Conservation (phyloP, 1,139 yeast genomes). For the Eremothecium sinecaudum region DNA sequence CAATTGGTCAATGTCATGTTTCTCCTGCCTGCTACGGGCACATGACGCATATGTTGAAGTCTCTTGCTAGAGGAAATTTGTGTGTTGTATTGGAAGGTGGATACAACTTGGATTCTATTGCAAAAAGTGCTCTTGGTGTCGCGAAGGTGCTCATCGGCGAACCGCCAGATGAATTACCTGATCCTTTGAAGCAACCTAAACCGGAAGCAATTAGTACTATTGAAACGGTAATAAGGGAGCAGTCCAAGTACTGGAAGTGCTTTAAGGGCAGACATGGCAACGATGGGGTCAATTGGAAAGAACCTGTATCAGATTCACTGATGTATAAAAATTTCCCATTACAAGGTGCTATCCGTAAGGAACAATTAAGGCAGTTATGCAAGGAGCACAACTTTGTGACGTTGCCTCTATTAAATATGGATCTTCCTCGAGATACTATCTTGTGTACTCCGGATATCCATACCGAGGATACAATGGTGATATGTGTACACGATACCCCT, state of each 20-base stretch:
- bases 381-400: slow-evolving; percentile 50
- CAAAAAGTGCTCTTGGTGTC: slow-evolving; percentile 84
- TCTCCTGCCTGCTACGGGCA: slow-evolving; percentile 94
- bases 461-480: slow-evolving; percentile 50
- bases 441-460: slow-evolving; percentile 69
- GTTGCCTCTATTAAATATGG: slow-evolving; percentile 55
- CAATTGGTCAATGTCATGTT: slow-evolving; percentile 95
- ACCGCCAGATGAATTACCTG: slow-evolving; percentile 69
- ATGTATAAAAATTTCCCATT: slow-evolving; percentile 36
- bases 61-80: slow-evolving; percentile 76
- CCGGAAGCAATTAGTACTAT: slow-evolving; percentile 79
- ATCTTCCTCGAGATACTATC: slow-evolving; percentile 57
- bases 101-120: slow-evolving; percentile 82
- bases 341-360: slow-evolving; percentile 63
- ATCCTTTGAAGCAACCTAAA: slow-evolving; percentile 43
- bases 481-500: slow-evolving; percentile 84
- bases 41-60: slow-evolving; percentile 87
- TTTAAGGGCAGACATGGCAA: slow-evolving; percentile 55
- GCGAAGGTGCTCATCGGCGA: slow-evolving; percentile 89
- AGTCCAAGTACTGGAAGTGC: slow-evolving; percentile 81
- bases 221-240: slow-evolving; percentile 70
- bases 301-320: slow-evolving; percentile 18
- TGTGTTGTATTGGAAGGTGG: slow-evolving; percentile 96
- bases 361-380: slow-evolving; percentile 54
- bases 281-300: slow-evolving; percentile 26